Percentiles rank a stretch among this genome's conserved stretches.
These are phyloP conservation scores for Cladosporium sp. DNA, from an alignment of 2,329 filamentous ascomycete species.

Conservation along the genomic window DNA sequence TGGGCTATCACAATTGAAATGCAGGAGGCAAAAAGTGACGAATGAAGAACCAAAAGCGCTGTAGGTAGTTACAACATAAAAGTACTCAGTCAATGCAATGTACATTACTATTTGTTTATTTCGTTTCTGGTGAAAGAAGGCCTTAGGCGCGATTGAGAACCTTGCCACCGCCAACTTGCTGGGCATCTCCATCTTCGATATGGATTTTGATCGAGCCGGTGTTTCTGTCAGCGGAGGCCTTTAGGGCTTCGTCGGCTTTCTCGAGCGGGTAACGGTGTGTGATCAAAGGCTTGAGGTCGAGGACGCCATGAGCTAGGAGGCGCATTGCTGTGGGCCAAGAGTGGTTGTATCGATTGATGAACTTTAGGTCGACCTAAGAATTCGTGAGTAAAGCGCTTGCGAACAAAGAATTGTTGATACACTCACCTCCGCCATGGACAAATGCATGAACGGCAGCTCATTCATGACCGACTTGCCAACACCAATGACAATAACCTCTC, in stretches of 20 bases:
- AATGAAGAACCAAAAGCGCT: no score
- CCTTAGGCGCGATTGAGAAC: not conserved
- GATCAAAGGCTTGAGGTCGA: conserved; percentile 59
- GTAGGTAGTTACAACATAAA: not conserved
- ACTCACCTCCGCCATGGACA: conserved; percentile 27
- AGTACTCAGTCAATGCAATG: no score
- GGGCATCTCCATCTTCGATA: conserved; percentile 43
- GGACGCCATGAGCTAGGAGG: conserved; percentile 53
- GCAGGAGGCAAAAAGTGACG: not conserved
- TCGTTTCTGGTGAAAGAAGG: not conserved
- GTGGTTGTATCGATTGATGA: conserved; percentile 66
- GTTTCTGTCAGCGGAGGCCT: conserved; percentile 47
- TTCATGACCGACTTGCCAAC: conserved; percentile 32
- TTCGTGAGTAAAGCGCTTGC: not conserved
- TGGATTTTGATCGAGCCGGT: conserved; percentile 58
- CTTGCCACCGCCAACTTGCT: not conserved
- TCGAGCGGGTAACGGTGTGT: conserved; percentile 61
- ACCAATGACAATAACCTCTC: conserved; percentile 33
- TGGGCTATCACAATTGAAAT: not conserved
- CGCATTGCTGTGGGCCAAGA: conserved; percentile 65
- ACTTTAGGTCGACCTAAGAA: conserved; percentile 52
- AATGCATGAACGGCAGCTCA: conserved; percentile 34
- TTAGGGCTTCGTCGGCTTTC: conserved; percentile 54
- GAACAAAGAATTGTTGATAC: not conserved
- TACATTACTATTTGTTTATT: no score